These are phyloP conservation scores for Hemileia vastatrix DNA, from an alignment of 1,284 basidiomycete genomes.

Conservation along the genomic window DNA sequence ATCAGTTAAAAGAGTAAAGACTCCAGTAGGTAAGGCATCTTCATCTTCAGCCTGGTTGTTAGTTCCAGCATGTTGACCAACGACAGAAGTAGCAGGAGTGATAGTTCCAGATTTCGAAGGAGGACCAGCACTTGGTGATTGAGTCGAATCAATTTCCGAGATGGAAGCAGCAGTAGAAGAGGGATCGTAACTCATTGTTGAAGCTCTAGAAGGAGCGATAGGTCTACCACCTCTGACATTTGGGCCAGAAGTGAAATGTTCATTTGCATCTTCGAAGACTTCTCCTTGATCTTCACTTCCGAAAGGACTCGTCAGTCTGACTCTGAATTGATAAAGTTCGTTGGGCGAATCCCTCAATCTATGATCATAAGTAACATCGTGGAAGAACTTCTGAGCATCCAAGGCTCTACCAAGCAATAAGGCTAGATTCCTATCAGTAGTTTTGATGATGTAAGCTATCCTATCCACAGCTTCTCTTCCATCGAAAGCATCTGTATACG, in stretches of 20 bases:
- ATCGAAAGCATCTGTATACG: slow-evolving; percentile 41
- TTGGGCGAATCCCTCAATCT: slow-evolving; percentile 38
- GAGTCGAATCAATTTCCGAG: slow-evolving; percentile 24
- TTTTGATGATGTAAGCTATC: slow-evolving; percentile 40
- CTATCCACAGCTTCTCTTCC: slow-evolving; percentile 41
- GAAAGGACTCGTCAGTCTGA: slow-evolving; percentile 23
- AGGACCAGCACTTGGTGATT: slow-evolving; percentile 19
- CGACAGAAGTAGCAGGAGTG: slow-evolving; percentile 28
- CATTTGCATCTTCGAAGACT: neutral
- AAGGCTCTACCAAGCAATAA: slow-evolving; percentile 40
- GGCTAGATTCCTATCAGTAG: slow-evolving; percentile 39
- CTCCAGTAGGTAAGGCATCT: slow-evolving; percentile 38
- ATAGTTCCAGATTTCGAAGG: slow-evolving; percentile 28
- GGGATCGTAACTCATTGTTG: slow-evolving; percentile 22
- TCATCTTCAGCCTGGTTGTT: slow-evolving; percentile 29
- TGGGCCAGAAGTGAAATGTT: too few relatives aligned
- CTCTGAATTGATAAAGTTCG: slow-evolving; percentile 40
- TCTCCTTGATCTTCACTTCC: too few relatives aligned
- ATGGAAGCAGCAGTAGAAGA: slow-evolving; percentile 27
- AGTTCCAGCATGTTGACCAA: slow-evolving; percentile 17
- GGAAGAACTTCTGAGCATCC: slow-evolving; percentile 44
- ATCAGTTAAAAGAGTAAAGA: slow-evolving; percentile 41
- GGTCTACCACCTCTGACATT: too few relatives aligned
- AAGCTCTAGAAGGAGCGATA: neutral
- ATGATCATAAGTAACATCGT: slow-evolving; percentile 43